Conservation (phyloP, 768 basidiomycete species). For the Trametes cubensis region DNA sequence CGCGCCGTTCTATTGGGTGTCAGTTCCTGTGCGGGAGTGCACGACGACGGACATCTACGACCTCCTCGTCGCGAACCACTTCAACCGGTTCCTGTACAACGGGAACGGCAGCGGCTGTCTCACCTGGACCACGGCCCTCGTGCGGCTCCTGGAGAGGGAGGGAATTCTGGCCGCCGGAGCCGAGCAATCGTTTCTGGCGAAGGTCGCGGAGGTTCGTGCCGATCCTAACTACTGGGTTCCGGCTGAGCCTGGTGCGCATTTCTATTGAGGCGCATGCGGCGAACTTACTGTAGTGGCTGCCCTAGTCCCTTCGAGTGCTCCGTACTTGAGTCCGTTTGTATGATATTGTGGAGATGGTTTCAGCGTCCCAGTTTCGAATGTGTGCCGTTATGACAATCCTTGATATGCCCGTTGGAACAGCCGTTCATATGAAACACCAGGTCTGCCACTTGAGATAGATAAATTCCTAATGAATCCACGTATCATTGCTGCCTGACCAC, state of each 20-base stretch:
- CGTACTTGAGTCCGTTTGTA: no score
- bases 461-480: no score
- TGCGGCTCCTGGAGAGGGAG: not conserved
- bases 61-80: not conserved
- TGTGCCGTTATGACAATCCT: no score
- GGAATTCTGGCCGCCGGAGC: conserved; percentile 1
- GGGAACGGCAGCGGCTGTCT: conserved; percentile 8
- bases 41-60: conserved; percentile 8
- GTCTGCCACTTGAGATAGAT: no score
- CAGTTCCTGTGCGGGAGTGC: not conserved
- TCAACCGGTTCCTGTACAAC: conserved; percentile 8
- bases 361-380: no score
- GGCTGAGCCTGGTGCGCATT: not conserved
- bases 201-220: not conserved
- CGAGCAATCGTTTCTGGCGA: not conserved
- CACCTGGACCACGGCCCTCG: conserved; percentile 2
- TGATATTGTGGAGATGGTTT: no score
- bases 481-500: no score
- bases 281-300: no score
- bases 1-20: not conserved
- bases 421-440: no score
- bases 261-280: not conserved
- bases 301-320: no score
- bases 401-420: no score
- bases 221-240: conserved; percentile 1